Base-by-base conservation (phyloP, 805 yeast species). In the Hanseniaspora mollemarum region DNA sequence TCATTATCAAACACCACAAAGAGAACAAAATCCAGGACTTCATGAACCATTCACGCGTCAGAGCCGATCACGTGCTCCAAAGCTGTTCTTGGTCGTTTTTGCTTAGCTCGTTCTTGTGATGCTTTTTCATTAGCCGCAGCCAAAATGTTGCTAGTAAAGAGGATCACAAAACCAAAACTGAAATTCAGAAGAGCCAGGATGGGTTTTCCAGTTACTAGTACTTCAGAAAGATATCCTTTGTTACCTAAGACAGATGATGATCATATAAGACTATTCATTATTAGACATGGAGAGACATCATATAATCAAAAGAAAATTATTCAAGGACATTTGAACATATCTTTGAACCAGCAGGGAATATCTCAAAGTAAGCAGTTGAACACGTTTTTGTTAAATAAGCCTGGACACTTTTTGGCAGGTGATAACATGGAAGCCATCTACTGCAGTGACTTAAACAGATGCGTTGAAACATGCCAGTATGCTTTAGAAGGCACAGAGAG, bases 241-340 rank as follows among this genome's bases (percentile, higher is more conserved):
- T 21, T 46, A 9, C 25, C 51, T 9, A 75, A 73, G 56, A 56
- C 58, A 1, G 71, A 72, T 55, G 58, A 63, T 3, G 55, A 62
- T 4, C 56, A 64, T 8, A 61, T 76, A 1, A 67, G 83, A 24
- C 58, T 83, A 2, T 80, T 81, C 56, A 62, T 85, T 4, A 76
- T 86, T 4, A 75, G 95, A 59, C 95, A 86, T 58, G 95, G 95
- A 1, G 92, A 83, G 62, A 86, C 95, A 0, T 79, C 79, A 52
- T 80, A 81, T 63, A 86, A 86, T 60, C 71, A 72, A 35, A 61
- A 73, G 49, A 81, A 78, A 64, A 81, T 82, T 44, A 64, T 86
- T 35, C 95, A 86, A 64, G 95, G 95, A 1, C 95, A 86, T 60
- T 59, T 58, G 41, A 81, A 86, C 60, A 76, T 79, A 4, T 73